phyloP scores from a whole-genome alignment of 352 stramenopile genomes.

The Saprolegnia parasitica region DNA sequence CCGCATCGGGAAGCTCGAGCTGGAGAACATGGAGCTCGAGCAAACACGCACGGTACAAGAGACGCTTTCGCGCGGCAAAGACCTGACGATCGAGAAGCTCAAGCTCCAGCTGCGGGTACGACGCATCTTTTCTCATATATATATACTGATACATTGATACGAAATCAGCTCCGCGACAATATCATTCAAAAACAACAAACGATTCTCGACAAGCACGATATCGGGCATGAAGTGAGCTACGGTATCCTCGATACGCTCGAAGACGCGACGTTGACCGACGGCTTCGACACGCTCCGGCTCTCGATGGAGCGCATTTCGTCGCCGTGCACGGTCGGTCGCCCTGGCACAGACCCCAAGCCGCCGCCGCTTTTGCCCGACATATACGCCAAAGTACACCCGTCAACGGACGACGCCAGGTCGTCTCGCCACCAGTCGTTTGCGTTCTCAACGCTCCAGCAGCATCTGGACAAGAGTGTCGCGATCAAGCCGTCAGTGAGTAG shows the following conservation, averaged over 20 bases:
- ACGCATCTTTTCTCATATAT: conserved; percentile 2
- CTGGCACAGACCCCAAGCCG: neutral
- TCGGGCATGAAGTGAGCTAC: conserved; percentile 37
- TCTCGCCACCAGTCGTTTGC: conserved; percentile 8
- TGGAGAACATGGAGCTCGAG: conserved; percentile 89
- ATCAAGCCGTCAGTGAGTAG: neutral
- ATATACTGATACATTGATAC: neutral
- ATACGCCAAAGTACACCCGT: conserved; percentile 4
- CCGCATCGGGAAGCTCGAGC: conserved; percentile 83
- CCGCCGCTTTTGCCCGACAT: conserved; percentile 18
- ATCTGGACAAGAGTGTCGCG: conserved; percentile 22
- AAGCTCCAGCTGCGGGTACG: conserved; percentile 35
- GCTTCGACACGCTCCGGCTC: conserved; percentile 32
- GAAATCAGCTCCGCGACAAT: conserved; percentile 41
- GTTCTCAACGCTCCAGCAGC: conserved; percentile 2
- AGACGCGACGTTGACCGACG: conserved; percentile 34
- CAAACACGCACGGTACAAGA: conserved; percentile 51
- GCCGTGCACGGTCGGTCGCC: conserved; percentile 1
- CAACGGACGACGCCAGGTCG: neutral
- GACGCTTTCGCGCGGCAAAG: conserved; percentile 46
- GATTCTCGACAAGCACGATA: conserved; percentile 39
- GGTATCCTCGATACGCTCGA: conserved; percentile 34
- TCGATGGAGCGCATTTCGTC: conserved; percentile 30
- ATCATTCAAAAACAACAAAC: conserved; percentile 51
- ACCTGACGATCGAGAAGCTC: conserved; percentile 55